phyloP scores from a whole-genome alignment of 192 early-diverging fungal species.

The Rhizoclosmatium globosum region DNA sequence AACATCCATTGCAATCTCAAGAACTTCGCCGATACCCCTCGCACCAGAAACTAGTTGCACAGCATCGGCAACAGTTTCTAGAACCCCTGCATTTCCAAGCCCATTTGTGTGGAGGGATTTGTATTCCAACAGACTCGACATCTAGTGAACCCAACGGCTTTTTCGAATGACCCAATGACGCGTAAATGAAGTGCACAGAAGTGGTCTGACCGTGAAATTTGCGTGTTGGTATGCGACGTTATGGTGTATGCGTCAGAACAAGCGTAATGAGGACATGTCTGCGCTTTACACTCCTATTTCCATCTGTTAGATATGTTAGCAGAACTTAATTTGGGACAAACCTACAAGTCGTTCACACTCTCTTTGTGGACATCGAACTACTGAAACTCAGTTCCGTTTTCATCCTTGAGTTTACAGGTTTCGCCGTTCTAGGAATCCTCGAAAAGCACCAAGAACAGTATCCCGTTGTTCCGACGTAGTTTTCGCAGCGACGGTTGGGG shows the following conservation, averaged over 20 bases:
- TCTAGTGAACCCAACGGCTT: neutral
- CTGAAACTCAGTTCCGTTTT: neutral
- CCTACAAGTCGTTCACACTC: slow-evolving; percentile 35
- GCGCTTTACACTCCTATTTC: slow-evolving; percentile 16
- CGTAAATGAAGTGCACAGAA: slow-evolving; percentile 22
- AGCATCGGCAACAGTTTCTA: neutral
- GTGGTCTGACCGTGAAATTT: slow-evolving; percentile 17
- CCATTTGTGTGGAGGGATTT: slow-evolving; percentile 23
- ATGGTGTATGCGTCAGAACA: slow-evolving; percentile 34
- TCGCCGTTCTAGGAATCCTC: neutral
- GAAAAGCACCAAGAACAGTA: slow-evolving; percentile 41
- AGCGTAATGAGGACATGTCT: slow-evolving; percentile 22
- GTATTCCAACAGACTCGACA: neutral
- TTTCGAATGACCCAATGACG: slow-evolving; percentile 13
- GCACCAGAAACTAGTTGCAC: neutral
- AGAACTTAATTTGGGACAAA: neutral
- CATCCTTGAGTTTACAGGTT: neutral
- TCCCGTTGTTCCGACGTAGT: neutral
- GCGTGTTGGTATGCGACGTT: neutral
- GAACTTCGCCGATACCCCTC: neutral
- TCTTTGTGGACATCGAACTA: slow-evolving; percentile 24
- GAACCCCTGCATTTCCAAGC: neutral
- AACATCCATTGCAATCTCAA: neutral
- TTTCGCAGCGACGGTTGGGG: slow-evolving; percentile 1
- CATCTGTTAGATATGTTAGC: neutral